Evolutionary conservation across 164 flowering plant genomes (phyloP).

Genomic region (Vitis cinerea): DNA sequence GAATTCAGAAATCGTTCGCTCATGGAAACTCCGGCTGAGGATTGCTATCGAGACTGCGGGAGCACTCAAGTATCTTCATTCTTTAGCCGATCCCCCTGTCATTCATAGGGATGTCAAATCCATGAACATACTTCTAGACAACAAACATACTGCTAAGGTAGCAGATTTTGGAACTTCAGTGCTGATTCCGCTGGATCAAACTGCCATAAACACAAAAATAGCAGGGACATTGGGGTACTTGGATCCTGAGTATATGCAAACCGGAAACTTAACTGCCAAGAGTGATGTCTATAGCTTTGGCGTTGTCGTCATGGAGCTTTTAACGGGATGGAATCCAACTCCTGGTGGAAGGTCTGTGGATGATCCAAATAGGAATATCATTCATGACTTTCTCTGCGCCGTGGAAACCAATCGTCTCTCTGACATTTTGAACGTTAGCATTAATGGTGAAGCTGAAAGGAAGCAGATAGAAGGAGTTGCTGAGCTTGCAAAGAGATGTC

Average conservation of each 20-base stretch:
- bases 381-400: neutral
- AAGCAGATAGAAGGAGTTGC: slow-evolving; percentile 3
- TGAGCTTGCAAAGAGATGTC: neutral
- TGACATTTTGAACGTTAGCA: neutral
- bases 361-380: neutral
- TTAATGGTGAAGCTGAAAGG: neutral
- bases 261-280: slow-evolving; percentile 1
- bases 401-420: neutral
- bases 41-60: slow-evolving; percentile 1
- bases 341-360: neutral
- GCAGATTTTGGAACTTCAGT: slow-evolving; percentile 10
- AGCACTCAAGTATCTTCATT: slow-evolving; percentile 6
- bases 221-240: slow-evolving; percentile 9
- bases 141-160: slow-evolving; percentile 3
- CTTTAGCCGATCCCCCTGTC: slow-evolving; percentile 1
- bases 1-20: neutral
- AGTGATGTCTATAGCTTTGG: slow-evolving; percentile 14
- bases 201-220: neutral
- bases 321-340: slow-evolving; percentile 4
- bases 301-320: slow-evolving; percentile 9
- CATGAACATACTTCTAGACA: slow-evolving; percentile 3
- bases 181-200: neutral
- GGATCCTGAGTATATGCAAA: slow-evolving; percentile 8
- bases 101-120: slow-evolving; percentile 13
- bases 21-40: slow-evolving; percentile 2